A percentile compares a stretch with the other conserved stretches of the same genome.
phyloP scores from a whole-genome alignment of 169 alveolate genomes.

The Cryptosporidium sp. region DNA sequence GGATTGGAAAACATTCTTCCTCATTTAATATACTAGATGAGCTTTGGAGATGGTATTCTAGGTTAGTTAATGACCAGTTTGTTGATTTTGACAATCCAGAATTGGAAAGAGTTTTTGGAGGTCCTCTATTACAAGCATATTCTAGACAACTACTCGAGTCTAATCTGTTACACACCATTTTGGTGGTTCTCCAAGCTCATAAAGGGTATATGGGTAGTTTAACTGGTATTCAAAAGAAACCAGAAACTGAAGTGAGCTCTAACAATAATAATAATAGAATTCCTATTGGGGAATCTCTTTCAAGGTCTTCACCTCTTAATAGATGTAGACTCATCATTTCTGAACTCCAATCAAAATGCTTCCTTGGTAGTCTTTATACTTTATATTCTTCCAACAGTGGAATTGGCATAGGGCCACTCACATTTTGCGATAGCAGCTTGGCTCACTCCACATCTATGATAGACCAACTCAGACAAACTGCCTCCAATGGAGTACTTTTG shows the following conservation, averaged over 20 bases:
- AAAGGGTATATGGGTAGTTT: background rate
- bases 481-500: conserved; percentile 57
- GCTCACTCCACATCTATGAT: conserved; percentile 54
- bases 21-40: conserved; percentile 34
- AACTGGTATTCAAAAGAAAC: background rate
- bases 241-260: background rate
- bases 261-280: background rate
- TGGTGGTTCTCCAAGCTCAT: conserved; percentile 53
- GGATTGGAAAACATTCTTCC: background rate
- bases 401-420: background rate
- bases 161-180: conserved; percentile 33
- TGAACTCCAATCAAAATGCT: conserved; percentile 52
- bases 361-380: conserved; percentile 67
- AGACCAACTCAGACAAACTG: conserved; percentile 69
- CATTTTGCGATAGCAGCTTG: conserved; percentile 38
- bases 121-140: conserved; percentile 51
- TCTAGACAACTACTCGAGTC: conserved; percentile 51
- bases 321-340: conserved; percentile 34
- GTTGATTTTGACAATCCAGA: conserved; percentile 37
- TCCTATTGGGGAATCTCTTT: background rate
- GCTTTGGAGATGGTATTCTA: conserved; percentile 63
- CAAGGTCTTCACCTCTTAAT: conserved; percentile 8
- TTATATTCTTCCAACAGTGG: conserved; percentile 37
- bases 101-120: conserved; percentile 36
- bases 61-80: conserved; percentile 24